Evolutionary conservation across 2,329 filamentous ascomycete species (phyloP), one percentile per base, ranked within the genome.

Genomic region (Cytospora schulzeri): DNA sequence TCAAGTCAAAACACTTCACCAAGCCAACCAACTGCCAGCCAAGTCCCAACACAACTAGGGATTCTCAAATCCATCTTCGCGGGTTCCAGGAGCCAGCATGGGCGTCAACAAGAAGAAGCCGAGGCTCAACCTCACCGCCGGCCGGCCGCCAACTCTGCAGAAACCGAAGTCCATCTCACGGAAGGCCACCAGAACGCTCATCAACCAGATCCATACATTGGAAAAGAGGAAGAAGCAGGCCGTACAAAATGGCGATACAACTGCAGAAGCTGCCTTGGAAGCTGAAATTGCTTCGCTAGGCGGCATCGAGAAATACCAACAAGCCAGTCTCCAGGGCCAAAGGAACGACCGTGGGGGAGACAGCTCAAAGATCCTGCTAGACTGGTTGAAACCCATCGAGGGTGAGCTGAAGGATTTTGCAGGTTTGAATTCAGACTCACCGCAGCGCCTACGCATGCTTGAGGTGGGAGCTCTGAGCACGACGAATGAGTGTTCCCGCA

Each of bases 391-490:
- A 50, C 72, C 79, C 15, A 69, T 73, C 72, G 33, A 72, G 71
- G 53, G 69, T 50, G 53, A 66, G 65, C 41, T 66, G 51, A 62
- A 62, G 60, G 66, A 45, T 4, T 48, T 54, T 14, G 45, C 62
- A 26, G 45, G 31, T 33, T 74, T 69, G 60, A 66, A 67, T 29
- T 62, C 67, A 4, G 28, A 62, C 15, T 33, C 60, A 22, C 53
- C 38, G 28, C 65, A 65, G 9, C 71, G 72, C 5, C 75, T 92
- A 48, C 85, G 82, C 24, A 87, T 98, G 79, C 86, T 99, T 8
- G 95, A 99, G 76, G 88, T 99, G 57, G 95, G 95, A 9, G 91
- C 93, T 1, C 79, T 99, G 60, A 96, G 92, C 70, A 91, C 88
- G 3, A 84, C 85, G 48, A 99, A 99, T 75, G 90, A 90, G 17